Evolutionary conservation across 306 rosid species (phyloP).

Genomic region (Malus orientalis): DNA sequence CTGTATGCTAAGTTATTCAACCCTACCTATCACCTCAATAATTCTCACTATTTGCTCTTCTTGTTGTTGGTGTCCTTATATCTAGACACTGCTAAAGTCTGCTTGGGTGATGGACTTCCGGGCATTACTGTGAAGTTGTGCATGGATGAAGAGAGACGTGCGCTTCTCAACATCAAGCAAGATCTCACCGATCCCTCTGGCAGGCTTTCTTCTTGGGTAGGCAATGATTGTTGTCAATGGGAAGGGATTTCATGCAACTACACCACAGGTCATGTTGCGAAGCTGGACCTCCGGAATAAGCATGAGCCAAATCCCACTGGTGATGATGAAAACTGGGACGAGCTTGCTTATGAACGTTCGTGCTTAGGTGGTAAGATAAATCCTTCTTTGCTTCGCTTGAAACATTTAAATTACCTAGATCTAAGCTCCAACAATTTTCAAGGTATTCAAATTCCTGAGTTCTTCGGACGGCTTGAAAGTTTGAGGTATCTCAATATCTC

Average conservation of each 20-base stretch:
- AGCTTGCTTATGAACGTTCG: no score
- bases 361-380: background rate
- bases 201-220: background rate
- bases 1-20: background rate
- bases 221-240: background rate
- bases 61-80: background rate
- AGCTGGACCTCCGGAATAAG: background rate
- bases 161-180: background rate
- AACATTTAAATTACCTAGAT: background rate
- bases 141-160: background rate
- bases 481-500: slow-evolving; percentile 15
- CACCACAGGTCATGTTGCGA: background rate
- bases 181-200: background rate
- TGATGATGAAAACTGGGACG: background rate
- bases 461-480: background rate
- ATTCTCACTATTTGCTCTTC: background rate
- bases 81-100: background rate
- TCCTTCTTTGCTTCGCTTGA: background rate
- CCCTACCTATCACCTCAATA: background rate
- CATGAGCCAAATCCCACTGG: no score
- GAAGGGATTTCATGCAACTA: background rate
- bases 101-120: background rate
- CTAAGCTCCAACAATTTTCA: background rate
- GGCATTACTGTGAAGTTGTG: background rate
- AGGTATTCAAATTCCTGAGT: background rate